Evolutionary conservation across 768 basidiomycete genomes (phyloP), one percentile per base, ranked within the genome.

Genomic region (Boletus vermiculosoides): DNA sequence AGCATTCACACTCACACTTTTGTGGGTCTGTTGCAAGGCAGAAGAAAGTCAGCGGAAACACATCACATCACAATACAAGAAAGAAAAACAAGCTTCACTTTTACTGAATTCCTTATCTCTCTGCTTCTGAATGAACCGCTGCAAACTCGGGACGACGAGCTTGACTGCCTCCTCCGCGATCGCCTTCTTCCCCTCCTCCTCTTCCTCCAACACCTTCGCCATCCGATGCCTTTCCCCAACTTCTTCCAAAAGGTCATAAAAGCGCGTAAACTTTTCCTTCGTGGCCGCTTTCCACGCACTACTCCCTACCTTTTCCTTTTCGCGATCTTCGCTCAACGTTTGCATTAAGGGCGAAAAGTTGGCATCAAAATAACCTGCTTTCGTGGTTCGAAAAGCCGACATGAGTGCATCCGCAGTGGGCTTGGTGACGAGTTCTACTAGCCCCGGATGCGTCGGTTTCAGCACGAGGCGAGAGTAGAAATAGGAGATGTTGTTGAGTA

Each of bases 51-150:
- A 63, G 36, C 28, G 46, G 11, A 44, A 22, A 42, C 22, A 61
- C 13, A 36, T 52, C 54, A 36, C 22, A 11, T n/a, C 16, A 12
- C 4, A 52, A 39, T 6, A 39, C 36, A 36, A 53, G 16, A 41
- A 15, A 45, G 28, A 13, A 30, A 13, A n/a, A 13, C 23, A 33
- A 2, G 75, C 82, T 18, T 65, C 61, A 92, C 92, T 90, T 75
- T 88, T 90, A 69, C 90, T 91, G 63, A 92, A 90, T 61, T 92
- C 90, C 69, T 88, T 91, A 42, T 90, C 90, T 37, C 78, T 79
- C 63, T 88, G 84, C 68, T 85, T 87, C 71, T 88, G 85, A 58
- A 80, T 81, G 65, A 93, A 92, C 54, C 85, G 75, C 71, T 87
- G 82, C 59, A 94, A 76, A 41, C 81, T 82, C 25, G 91, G 90